A percentile compares a stretch with the other conserved stretches of the same genome.
Conservation (phyloP, 345 rosid genomes). For the Eucalyptus victrix region DNA sequence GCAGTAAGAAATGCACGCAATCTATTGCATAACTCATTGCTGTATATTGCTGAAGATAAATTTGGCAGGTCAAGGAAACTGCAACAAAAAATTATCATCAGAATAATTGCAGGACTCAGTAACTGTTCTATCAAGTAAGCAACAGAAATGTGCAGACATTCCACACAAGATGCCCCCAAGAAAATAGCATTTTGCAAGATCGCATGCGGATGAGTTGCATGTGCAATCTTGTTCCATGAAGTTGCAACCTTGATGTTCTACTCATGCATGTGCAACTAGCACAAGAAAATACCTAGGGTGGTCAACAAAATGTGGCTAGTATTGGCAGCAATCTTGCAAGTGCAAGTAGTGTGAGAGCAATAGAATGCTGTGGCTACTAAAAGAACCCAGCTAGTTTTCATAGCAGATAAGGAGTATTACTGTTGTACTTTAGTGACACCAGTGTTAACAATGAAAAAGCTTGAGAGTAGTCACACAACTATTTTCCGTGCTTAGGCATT, state of each 20-base stretch:
- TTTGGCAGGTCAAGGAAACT: slow-evolving; percentile 92
- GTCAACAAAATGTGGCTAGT: not conserved
- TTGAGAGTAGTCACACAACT: not conserved
- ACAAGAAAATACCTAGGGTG: not conserved
- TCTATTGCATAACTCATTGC: slow-evolving; percentile 83
- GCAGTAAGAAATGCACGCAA: slow-evolving; percentile 82
- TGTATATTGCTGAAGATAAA: slow-evolving; percentile 81
- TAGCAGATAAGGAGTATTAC: not conserved
- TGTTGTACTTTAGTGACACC: not conserved
- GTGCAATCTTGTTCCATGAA: not conserved
- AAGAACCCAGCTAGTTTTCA: not conserved
- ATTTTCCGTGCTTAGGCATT: not conserved
- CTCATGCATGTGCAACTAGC: not conserved
- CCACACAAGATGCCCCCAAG: not conserved
- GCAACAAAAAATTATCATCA: slow-evolving; percentile 13
- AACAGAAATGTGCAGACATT: not conserved
- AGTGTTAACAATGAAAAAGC: not conserved
- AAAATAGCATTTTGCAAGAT: not conserved
- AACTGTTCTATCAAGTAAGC: not conserved
- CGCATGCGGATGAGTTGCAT: not conserved
- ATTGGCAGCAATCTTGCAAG: not conserved
- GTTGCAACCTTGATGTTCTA: not conserved
- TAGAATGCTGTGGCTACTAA: not conserved
- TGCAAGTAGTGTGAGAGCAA: not conserved
- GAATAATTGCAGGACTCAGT: not conserved